Percentiles rank a stretch among this genome's conserved stretches.
Evolutionary conservation across 495 filamentous ascomycete genomes (phyloP).

Genomic region (Lasiosphaeria miniovina): DNA sequence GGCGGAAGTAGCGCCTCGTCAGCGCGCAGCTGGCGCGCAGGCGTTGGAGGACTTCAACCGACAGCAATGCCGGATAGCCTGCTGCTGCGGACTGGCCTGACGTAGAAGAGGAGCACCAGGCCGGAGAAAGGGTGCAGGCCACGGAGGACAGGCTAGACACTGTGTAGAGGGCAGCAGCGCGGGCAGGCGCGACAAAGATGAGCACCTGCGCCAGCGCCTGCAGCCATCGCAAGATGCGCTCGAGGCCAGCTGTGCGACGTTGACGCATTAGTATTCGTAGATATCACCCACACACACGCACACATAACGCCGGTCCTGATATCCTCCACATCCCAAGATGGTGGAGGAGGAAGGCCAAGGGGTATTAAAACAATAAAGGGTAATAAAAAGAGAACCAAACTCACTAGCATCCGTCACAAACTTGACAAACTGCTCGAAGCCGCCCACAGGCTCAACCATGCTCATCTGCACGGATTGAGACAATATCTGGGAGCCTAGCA

Average conservation of each 20-base stretch:
- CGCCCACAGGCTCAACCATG: background rate
- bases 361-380: background rate
- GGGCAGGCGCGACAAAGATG: conserved; percentile 10
- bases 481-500: too few relatives aligned
- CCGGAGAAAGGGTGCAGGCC: conserved; percentile 13
- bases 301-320: background rate
- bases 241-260: conserved; percentile 48
- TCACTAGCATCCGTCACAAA: background rate
- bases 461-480: background rate
- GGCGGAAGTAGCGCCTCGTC: conserved; percentile 57
- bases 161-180: conserved; percentile 5
- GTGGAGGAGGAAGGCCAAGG: background rate
- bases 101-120: conserved; percentile 3
- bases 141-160: conserved; percentile 8
- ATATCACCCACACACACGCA: background rate
- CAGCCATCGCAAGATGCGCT: conserved; percentile 60
- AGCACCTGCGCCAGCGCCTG: conserved; percentile 45
- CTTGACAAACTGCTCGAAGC: conserved; percentile 1
- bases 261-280: conserved; percentile 16
- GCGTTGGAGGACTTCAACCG: conserved; percentile 11
- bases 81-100: background rate
- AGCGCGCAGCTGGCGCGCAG: conserved; percentile 32
- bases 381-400: background rate
- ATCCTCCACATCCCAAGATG: too few relatives aligned
- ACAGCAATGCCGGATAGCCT: background rate